phyloP scores from a whole-genome alignment of 768 basidiomycete species.

The Boletus vermiculosoides region DNA sequence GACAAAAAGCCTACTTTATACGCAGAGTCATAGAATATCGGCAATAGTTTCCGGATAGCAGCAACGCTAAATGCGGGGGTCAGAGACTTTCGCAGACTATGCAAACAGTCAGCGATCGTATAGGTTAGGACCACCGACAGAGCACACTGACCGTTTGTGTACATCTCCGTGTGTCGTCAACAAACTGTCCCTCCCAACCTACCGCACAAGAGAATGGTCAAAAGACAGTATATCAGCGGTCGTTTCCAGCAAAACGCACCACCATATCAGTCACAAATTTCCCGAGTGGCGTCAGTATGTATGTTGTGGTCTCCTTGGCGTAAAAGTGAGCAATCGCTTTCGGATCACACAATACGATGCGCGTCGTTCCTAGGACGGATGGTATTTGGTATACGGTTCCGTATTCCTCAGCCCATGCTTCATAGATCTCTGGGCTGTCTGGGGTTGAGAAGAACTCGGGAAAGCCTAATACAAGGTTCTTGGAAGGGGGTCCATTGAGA shows the following conservation, averaged over 20 bases:
- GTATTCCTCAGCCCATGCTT: conserved; percentile 46
- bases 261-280: conserved; percentile 31
- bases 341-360: conserved; percentile 44
- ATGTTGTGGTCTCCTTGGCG: conserved; percentile 47
- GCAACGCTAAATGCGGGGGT: conserved; percentile 41
- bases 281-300: conserved; percentile 25
- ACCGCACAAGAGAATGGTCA: not conserved
- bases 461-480: conserved; percentile 44
- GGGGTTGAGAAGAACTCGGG: conserved; percentile 28
- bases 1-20: conserved; percentile 34
- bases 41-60: conserved; percentile 35
- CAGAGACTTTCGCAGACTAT: conserved; percentile 36
- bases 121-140: not conserved
- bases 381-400: conserved; percentile 48
- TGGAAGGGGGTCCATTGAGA: conserved; percentile 43
- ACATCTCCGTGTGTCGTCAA: conserved; percentile 20
- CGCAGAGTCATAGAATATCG: conserved; percentile 39
- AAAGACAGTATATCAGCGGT: not conserved
- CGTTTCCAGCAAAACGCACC: conserved; percentile 13
- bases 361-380: conserved; percentile 35
- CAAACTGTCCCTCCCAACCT: conserved; percentile 13
- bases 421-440: conserved; percentile 39
- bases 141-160: conserved; percentile 12
- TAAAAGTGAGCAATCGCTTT: conserved; percentile 54
- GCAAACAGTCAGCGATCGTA: not conserved